phyloP scores from a whole-genome alignment of 257 asterid species.

The Solanum chilense region DNA sequence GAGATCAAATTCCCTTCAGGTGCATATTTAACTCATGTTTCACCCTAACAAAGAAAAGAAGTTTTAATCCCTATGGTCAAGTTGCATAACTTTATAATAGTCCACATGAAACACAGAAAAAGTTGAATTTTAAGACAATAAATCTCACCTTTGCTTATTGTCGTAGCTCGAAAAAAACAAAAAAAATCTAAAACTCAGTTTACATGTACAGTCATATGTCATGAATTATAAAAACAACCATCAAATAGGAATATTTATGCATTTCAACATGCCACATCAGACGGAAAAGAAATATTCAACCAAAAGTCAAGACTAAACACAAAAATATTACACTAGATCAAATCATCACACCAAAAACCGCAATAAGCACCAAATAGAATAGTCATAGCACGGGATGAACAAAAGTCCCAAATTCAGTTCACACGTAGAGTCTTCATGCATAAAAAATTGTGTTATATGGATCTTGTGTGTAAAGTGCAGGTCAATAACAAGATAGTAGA shows the following conservation, averaged over 20 bases:
- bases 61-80: no score
- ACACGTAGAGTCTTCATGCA: no score
- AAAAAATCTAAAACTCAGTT: background rate
- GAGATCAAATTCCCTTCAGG: background rate
- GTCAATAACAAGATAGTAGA: no score
- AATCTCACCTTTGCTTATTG: background rate
- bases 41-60: background rate
- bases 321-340: background rate
- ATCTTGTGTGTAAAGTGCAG: no score
- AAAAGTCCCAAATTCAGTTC: no score
- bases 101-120: background rate
- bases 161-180: background rate
- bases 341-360: no score
- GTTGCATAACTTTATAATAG: no score
- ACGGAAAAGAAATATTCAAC: background rate
- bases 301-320: background rate
- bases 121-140: background rate
- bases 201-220: background rate
- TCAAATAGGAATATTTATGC: background rate
- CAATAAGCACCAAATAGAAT: no score
- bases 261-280: no score
- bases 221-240: no score
- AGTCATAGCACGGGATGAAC: no score
- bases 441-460: no score
- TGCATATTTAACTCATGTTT: background rate